These are phyloP conservation scores for Picocystis salinarum DNA, from an alignment of 139 green algal genomes.

Conservation along the genomic window DNA sequence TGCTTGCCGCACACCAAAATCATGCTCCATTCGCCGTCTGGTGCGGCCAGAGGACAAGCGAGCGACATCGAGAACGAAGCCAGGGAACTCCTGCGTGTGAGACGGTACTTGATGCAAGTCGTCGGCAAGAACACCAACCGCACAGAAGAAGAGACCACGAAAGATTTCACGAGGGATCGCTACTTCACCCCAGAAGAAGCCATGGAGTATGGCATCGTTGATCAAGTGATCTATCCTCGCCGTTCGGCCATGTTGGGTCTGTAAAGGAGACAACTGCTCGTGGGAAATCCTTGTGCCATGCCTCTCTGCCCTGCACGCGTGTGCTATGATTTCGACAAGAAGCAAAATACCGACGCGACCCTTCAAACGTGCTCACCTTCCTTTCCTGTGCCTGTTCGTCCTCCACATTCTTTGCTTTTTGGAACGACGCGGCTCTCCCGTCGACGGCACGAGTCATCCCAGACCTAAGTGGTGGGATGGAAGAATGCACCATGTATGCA, in stretches of 20 bases:
- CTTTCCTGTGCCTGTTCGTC: no score
- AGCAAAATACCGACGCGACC: no score
- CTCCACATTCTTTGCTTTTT: no score
- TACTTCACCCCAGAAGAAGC: constrained; percentile 51
- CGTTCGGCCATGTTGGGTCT: not conserved
- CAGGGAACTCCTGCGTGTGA: constrained; percentile 75
- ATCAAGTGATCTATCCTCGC: constrained; percentile 22
- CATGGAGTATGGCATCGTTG: constrained; percentile 55
- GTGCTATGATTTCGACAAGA: no score
- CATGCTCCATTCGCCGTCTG: constrained; percentile 92
- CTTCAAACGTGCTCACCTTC: no score
- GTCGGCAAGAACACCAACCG: not conserved
- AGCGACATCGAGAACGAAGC: constrained; percentile 94
- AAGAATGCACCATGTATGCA: no score
- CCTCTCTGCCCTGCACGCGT: no score
- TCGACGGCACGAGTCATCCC: no score
- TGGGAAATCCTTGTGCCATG: no score
- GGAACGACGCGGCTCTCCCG: no score
- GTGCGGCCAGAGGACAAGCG: constrained; percentile 61
- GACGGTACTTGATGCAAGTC: constrained; percentile 86
- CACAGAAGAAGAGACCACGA: constrained; percentile 13
- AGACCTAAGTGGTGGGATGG: no score
- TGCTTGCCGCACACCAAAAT: constrained; percentile 77
- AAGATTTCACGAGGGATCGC: constrained; percentile 38
- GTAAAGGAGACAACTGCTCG: no score